These are phyloP conservation scores for Phytophthora tubulina DNA, from an alignment of 352 stramenopile species.

Conservation along the genomic window DNA sequence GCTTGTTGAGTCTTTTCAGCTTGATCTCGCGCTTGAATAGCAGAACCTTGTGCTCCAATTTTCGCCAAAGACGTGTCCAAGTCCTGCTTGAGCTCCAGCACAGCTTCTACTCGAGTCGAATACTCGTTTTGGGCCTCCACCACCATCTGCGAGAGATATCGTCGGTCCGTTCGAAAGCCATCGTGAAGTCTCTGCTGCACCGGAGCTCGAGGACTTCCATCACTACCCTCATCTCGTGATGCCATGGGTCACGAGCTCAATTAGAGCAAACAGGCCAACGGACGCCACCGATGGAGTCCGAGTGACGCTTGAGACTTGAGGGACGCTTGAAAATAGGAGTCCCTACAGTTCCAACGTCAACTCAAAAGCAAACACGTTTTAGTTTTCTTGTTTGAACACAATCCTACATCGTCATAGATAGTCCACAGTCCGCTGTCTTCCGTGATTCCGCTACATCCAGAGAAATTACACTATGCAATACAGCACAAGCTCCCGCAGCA, in stretches of 20 bases:
- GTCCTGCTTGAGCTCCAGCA: slow-evolving; percentile 69
- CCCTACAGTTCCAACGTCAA: neutral
- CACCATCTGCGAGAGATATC: slow-evolving; percentile 64
- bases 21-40: slow-evolving; percentile 36
- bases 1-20: slow-evolving; percentile 46
- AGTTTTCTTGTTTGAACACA: slow-evolving; percentile 23
- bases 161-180: slow-evolving; percentile 56
- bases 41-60: slow-evolving; percentile 60
- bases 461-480: slow-evolving; percentile 30
- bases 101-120: slow-evolving; percentile 50
- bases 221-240: slow-evolving; percentile 1
- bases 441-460: slow-evolving; percentile 20
- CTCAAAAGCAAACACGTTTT: slow-evolving; percentile 2
- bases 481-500: neutral
- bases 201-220: slow-evolving; percentile 29
- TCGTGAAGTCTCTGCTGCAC: slow-evolving; percentile 60
- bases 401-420: slow-evolving; percentile 19
- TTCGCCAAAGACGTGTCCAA: slow-evolving; percentile 56
- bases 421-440: slow-evolving; percentile 15
- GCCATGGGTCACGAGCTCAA: slow-evolving; percentile 17
- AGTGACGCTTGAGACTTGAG: slow-evolving; percentile 31
- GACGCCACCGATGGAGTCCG: slow-evolving; percentile 2
- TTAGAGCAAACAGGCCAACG: slow-evolving; percentile 4
- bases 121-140: slow-evolving; percentile 41
- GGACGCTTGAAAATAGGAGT: slow-evolving; percentile 19